Percentiles rank a stretch among this genome's conserved stretches.
phyloP scores from a whole-genome alignment of 108 stramenopile genomes.

The Cyclotella atomus region DNA sequence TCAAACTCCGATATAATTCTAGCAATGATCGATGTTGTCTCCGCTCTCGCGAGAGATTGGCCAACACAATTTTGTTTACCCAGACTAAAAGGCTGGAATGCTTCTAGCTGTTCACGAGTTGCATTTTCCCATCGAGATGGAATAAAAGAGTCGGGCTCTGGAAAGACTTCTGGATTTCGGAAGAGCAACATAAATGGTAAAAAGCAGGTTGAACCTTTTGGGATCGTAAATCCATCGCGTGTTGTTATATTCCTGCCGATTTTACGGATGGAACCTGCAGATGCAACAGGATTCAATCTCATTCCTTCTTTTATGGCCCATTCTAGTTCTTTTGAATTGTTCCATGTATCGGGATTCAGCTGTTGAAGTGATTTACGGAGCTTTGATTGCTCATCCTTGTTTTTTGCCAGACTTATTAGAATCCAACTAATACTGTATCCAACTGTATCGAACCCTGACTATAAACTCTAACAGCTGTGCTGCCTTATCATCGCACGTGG shows the following conservation, averaged over 20 bases:
- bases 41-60: background rate
- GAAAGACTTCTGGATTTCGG: background rate
- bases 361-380: background rate
- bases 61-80: background rate
- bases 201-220: slow-evolving; percentile 7
- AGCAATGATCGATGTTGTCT: background rate
- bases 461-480: background rate
- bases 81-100: background rate
- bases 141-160: background rate
- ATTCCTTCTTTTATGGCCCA: background rate
- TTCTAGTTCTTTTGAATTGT: background rate
- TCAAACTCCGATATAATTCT: background rate
- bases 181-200: background rate
- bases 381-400: background rate
- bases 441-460: slow-evolving; percentile 3
- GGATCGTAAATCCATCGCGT: background rate
- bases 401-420: background rate
- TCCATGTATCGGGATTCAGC: background rate
- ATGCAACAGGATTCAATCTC: background rate
- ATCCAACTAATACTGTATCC: background rate
- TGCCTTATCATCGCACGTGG: background rate
- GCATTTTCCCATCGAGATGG: slow-evolving; percentile 5
- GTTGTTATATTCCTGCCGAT: background rate
- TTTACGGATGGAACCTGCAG: background rate
- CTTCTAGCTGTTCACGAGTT: background rate